Conservation (phyloP, 495 filamentous ascomycete species). For the Pyrenula aspistea region DNA sequence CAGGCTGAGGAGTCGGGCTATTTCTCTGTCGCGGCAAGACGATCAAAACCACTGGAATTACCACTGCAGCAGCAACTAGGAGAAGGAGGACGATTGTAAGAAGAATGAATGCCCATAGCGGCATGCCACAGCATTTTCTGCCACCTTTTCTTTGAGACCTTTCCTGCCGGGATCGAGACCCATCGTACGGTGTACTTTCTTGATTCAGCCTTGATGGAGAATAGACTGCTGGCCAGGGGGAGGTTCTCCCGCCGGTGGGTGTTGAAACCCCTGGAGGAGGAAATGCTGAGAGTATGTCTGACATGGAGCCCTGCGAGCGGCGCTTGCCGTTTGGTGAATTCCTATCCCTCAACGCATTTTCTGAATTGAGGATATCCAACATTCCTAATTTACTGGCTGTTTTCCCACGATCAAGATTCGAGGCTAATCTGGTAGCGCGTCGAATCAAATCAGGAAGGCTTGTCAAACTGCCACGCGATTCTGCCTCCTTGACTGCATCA, state of each 20-base stretch:
- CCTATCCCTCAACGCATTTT: background rate
- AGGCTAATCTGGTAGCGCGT: conserved; percentile 74
- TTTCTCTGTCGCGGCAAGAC: conserved; percentile 52
- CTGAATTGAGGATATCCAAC: conserved; percentile 21
- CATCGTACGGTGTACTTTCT: conserved; percentile 11
- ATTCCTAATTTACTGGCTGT: conserved; percentile 61
- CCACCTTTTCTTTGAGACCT: conserved; percentile 8
- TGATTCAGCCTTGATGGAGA: conserved; percentile 21
- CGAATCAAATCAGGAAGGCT: conserved; percentile 85
- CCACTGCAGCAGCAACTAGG: conserved; percentile 72
- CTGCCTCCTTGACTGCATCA: conserved; percentile 64
- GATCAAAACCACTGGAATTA: conserved; percentile 76
- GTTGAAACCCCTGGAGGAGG: conserved; percentile 63
- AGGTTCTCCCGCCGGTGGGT: conserved; percentile 24
- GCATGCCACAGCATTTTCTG: conserved; percentile 66
- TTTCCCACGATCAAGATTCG: conserved; percentile 76
- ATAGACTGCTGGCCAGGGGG: conserved; percentile 31
- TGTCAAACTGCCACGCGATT: conserved; percentile 75
- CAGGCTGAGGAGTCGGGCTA: background rate
- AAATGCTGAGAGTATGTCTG: conserved; percentile 85
- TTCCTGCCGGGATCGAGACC: background rate
- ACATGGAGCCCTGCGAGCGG: conserved; percentile 54
- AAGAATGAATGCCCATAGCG: conserved; percentile 65
- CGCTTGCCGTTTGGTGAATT: conserved; percentile 10
- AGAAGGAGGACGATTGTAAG: conserved; percentile 56